Evolutionary conservation across 1,139 yeast species (phyloP).

Genomic region (Geotrichum aggregatum): DNA sequence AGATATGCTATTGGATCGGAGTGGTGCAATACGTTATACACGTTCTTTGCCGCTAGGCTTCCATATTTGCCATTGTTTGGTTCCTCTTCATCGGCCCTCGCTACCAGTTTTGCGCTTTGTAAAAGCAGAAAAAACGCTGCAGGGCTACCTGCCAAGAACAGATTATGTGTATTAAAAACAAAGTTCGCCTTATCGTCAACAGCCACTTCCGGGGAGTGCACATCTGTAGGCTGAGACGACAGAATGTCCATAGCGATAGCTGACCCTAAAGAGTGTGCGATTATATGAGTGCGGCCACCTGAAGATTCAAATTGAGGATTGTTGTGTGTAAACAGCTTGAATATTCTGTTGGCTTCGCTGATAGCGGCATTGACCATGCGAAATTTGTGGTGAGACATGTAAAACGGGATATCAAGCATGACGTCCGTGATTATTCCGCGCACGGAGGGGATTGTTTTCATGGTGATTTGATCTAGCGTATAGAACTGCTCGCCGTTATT

Average conservation of each 20-base stretch:
- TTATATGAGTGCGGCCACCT: slow-evolving; percentile 69
- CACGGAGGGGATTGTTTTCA: slow-evolving; percentile 74
- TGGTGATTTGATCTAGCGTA: slow-evolving; percentile 64
- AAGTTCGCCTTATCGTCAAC: slow-evolving; percentile 31
- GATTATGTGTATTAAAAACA: slow-evolving; percentile 66
- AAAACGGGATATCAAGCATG: slow-evolving; percentile 77
- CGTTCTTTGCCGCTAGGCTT: slow-evolving; percentile 40
- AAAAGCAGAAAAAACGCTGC: slow-evolving; percentile 63
- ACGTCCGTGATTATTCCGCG: slow-evolving; percentile 82
- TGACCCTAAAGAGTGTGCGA: slow-evolving; percentile 92
- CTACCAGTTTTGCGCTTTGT: slow-evolving; percentile 30
- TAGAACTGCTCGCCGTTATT: slow-evolving; percentile 43
- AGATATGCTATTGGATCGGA: slow-evolving; percentile 43
- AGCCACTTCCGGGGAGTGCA: slow-evolving; percentile 9
- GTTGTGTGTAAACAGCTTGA: slow-evolving; percentile 52
- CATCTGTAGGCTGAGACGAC: slow-evolving; percentile 50
- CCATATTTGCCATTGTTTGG: slow-evolving; percentile 33
- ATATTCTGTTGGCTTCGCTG: slow-evolving; percentile 65
- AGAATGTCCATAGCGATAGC: slow-evolving; percentile 77
- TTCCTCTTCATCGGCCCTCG: slow-evolving; percentile 24
- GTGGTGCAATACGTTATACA: slow-evolving; percentile 42
- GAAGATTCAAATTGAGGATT: slow-evolving; percentile 58
- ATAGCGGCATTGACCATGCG: slow-evolving; percentile 65
- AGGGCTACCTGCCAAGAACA: slow-evolving; percentile 85
- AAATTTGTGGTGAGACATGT: slow-evolving; percentile 67